These are phyloP conservation scores for Amanita pallidorosea DNA, from an alignment of 768 basidiomycete species.

Conservation along the genomic window DNA sequence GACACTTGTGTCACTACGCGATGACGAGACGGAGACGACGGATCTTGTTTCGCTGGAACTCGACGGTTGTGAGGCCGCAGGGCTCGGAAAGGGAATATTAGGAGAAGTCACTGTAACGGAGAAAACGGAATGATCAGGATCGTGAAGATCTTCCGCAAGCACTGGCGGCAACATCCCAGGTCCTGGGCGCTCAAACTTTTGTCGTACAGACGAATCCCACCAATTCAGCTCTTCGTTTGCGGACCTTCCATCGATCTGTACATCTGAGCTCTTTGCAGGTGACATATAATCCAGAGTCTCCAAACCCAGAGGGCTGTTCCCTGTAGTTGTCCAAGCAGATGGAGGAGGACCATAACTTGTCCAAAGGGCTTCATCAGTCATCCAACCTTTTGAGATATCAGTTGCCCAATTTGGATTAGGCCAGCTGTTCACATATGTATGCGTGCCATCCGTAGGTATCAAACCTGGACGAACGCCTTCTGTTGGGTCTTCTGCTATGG, in stretches of 20 bases:
- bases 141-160: conserved; percentile 57
- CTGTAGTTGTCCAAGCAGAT: conserved; percentile 7
- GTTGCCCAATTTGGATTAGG: conserved; percentile 11
- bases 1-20: conserved; percentile 2
- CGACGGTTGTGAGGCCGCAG: conserved; percentile 15
- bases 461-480: conserved; percentile 25
- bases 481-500: conserved; percentile 32
- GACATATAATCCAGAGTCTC: conserved; percentile 17
- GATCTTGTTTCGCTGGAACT: conserved; percentile 6
- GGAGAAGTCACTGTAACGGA: conserved; percentile 36
- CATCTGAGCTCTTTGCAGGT: conserved; percentile 16
- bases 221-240: conserved; percentile 53
- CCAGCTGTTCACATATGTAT: conserved; percentile 9
- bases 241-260: conserved; percentile 50
- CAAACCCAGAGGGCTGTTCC: conserved; percentile 9
- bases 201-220: conserved; percentile 51
- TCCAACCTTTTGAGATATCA: conserved; percentile 11
- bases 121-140: conserved; percentile 63
- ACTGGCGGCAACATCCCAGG: conserved; percentile 60
- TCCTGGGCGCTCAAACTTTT: conserved; percentile 45
- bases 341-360: conserved; percentile 11
- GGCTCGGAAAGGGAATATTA: conserved; percentile 10
- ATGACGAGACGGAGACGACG: conserved; percentile 7
- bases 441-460: conserved; percentile 17
- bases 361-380: conserved; percentile 2